phyloP scores from a whole-genome alignment of 805 yeast species.

The Lipomyces yamadae region DNA sequence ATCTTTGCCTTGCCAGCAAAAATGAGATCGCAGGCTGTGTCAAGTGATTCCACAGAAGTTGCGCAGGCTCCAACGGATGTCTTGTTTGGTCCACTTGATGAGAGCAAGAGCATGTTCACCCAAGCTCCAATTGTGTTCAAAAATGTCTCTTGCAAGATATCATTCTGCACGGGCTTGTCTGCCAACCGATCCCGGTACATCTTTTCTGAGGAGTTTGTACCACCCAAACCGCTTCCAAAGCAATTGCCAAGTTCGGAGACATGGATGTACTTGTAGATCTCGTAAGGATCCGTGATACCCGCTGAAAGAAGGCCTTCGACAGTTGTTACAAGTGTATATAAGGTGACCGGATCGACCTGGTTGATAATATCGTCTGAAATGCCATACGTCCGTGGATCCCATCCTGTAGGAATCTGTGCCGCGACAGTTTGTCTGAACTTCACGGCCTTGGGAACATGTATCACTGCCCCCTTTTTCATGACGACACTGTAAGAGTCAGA shows the following conservation, averaged over 20 bases:
- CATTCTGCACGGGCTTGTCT: constrained; percentile 94
- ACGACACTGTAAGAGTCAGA: constrained; percentile 89
- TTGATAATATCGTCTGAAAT: constrained; percentile 85
- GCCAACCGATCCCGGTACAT: constrained; percentile 94
- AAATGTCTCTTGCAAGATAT: constrained; percentile 94
- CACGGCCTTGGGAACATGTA: constrained; percentile 86
- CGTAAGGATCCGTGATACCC: constrained; percentile 97
- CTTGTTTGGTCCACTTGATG: constrained; percentile 97
- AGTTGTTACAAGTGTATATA: constrained; percentile 88
- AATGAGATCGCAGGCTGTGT: constrained; percentile 90
- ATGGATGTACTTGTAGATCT: constrained; percentile 95
- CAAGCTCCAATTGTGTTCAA: constrained; percentile 99
- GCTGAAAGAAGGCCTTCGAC: constrained; percentile 90
- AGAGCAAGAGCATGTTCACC: constrained; percentile 95
- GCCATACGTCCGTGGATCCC: constrained; percentile 95
- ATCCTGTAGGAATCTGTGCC: constrained; percentile 96
- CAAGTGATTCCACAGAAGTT: constrained; percentile 95
- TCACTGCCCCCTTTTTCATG: constrained; percentile 87
- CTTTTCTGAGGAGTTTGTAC: constrained; percentile 93
- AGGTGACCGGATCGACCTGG: constrained; percentile 95
- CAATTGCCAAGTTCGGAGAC: constrained; percentile 98
- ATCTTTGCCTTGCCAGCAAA: constrained; percentile 91
- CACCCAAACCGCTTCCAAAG: constrained; percentile 99
- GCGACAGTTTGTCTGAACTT: constrained; percentile 62
- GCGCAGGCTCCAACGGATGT: constrained; percentile 99